Conservation (phyloP, 2,329 filamentous ascomycete genomes). For the Westerdykella sp. region DNA sequence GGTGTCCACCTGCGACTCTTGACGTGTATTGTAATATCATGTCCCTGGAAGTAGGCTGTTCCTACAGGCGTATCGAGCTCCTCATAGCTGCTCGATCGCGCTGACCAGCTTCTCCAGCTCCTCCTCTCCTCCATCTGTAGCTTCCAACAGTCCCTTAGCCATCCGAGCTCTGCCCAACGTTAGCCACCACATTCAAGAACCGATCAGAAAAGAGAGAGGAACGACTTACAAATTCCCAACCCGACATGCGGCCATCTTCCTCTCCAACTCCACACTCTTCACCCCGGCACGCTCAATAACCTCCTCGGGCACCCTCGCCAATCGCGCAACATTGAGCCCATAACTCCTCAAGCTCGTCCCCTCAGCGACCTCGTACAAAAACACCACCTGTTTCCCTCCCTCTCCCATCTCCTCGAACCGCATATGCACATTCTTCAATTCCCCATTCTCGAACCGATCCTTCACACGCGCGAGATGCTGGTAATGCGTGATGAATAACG, state of each 20-base stretch:
- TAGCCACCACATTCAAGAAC: neutral
- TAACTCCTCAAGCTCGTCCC: constrained; percentile 93
- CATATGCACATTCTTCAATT: constrained; percentile 89
- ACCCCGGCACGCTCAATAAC: constrained; percentile 73
- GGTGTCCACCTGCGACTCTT: no score
- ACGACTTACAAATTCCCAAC: constrained; percentile 30
- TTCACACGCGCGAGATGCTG: constrained; percentile 75
- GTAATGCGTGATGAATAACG: constrained; percentile 97
- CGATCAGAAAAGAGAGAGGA: neutral
- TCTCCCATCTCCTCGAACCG: constrained; percentile 54
- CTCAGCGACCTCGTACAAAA: constrained; percentile 85
- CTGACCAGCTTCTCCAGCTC: constrained; percentile 37
- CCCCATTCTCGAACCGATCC: constrained; percentile 57
- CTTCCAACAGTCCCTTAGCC: constrained; percentile 18
- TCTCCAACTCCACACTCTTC: constrained; percentile 77
- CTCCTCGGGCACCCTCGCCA: constrained; percentile 72
- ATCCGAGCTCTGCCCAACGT: constrained; percentile 10
- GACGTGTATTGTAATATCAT: no score
- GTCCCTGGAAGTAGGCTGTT: no score
- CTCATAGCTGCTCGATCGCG: constrained; percentile 41
- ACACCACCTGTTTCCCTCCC: constrained; percentile 71
- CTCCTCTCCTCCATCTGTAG: constrained; percentile 15
- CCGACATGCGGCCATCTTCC: constrained; percentile 41
- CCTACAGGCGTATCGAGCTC: neutral
- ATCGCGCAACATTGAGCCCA: constrained; percentile 81